Evolutionary conservation across 345 rosid genomes (phyloP).

Genomic region (Citrus sp.): DNA sequence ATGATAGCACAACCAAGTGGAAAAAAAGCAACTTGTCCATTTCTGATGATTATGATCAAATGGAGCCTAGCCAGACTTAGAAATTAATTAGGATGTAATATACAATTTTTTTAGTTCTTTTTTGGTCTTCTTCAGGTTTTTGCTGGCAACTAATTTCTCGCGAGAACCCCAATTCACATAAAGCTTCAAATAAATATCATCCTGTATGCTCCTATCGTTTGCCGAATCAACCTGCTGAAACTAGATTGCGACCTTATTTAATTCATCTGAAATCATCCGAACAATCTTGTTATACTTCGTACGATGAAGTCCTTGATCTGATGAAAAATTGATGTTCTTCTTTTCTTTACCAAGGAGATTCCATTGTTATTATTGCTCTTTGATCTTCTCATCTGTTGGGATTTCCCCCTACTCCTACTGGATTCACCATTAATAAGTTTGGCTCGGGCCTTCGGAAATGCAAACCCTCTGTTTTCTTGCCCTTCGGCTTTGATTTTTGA

Average conservation of each 20-base stretch:
- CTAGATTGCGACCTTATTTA: not conserved
- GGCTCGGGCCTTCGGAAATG: slow-evolving; percentile 32
- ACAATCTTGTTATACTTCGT: slow-evolving; percentile 19
- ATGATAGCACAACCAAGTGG: not conserved
- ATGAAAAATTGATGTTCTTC: slow-evolving; percentile 21
- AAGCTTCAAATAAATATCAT: too few relatives aligned
- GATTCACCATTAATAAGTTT: slow-evolving; percentile 3
- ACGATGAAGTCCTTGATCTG: slow-evolving; percentile 24
- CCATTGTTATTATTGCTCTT: slow-evolving; percentile 11
- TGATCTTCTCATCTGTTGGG: slow-evolving; percentile 6
- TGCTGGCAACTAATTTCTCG: not conserved
- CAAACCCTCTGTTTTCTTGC: slow-evolving; percentile 7
- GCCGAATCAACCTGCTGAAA: not conserved
- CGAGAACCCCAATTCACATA: too few relatives aligned
- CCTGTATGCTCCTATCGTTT: not conserved
- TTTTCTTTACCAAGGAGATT: slow-evolving; percentile 7
- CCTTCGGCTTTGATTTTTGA: not conserved
- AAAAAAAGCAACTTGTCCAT: not conserved
- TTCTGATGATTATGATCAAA: too few relatives aligned
- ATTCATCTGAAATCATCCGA: slow-evolving; percentile 10
- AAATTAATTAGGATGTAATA: too few relatives aligned
- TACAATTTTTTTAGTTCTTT: not conserved
- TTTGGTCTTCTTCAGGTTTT: not conserved
- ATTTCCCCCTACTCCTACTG: not conserved
- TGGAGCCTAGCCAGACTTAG: too few relatives aligned